Evolutionary conservation across 2,329 filamentous ascomycete genomes (phyloP), one percentile per base, ranked within the genome.

Genomic region (Cladophialophora bantiana): DNA sequence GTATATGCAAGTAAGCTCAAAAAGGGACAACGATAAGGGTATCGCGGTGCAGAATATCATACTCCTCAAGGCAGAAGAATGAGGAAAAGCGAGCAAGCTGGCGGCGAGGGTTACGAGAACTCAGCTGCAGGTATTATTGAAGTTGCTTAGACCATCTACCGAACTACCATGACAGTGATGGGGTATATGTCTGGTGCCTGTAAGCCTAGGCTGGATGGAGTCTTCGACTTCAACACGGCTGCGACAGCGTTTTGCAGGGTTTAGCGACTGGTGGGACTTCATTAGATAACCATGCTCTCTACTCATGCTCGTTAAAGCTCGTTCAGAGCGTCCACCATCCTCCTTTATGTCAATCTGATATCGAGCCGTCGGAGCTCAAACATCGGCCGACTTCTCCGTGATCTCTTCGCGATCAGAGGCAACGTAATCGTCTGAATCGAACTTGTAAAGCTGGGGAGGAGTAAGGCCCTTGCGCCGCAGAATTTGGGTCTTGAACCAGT

Each of bases 401-500:
- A 38, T 10, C n/a, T 38, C 36, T 12, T 62, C 59, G 3, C 38
- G 59, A 18, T 62, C 59, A 13, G 59, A 62, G 32, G 9, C 26
- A 0, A 55, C 52, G 31, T 62, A 66, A 9, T 62, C 64, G 34
- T 66, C 64, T 1, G 64, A 58, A 26, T 82, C 83, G 62, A 85
- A 82, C 34, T 82, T 79, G 75, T 87, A 88, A 32, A 88, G 77
- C 26, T 83, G 82, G 72, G 83, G 80, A 15, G 85, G 75, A 52
- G 75, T 73, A 6, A 81, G 81, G 13, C 80, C 74, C 71, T 83
- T 83, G 59, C 78, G 79, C 48, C 83, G 80, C 50, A 89, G 74
- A 31, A 90, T 75, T 74, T 84, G 88, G 18, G 85, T 81, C 73
- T 83, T 86, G 72, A 87, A 75, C 84, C 85, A 90, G 79, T 83